These are phyloP conservation scores for Leccinum sublutescens DNA, from an alignment of 768 basidiomycete genomes.

Conservation along the genomic window DNA sequence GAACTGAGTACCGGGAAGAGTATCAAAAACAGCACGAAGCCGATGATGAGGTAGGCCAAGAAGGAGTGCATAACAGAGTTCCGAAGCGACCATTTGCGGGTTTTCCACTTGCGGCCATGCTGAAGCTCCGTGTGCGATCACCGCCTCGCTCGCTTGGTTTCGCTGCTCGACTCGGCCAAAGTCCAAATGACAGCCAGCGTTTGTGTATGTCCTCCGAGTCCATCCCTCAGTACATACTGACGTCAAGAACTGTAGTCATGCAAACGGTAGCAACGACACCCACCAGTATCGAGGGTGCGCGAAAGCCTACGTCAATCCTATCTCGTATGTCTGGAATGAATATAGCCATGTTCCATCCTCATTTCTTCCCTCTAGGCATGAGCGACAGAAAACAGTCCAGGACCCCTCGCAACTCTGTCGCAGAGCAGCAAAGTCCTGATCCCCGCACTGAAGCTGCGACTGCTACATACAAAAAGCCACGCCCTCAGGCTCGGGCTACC, in stretches of 20 bases:
- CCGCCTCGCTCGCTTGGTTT: slow-evolving; percentile 10
- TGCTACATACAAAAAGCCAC: neutral
- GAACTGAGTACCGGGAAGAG: slow-evolving; percentile 87
- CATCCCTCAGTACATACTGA: slow-evolving; percentile 3
- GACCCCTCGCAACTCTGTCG: slow-evolving; percentile 3
- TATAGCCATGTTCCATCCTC: neutral
- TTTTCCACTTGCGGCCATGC: slow-evolving; percentile 16
- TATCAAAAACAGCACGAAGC: slow-evolving; percentile 68
- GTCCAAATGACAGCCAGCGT: neutral
- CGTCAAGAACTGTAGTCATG: slow-evolving; percentile 1
- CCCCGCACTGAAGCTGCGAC: neutral
- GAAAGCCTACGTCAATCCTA: slow-evolving; percentile 9
- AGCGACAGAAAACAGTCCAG: slow-evolving; percentile 11
- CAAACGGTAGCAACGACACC: neutral
- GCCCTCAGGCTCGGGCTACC: slow-evolving; percentile 3
- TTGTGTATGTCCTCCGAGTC: neutral
- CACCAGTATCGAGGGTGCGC: neutral
- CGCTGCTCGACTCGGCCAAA: slow-evolving; percentile 8
- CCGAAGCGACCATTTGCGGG: slow-evolving; percentile 3
- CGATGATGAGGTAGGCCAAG: slow-evolving; percentile 62
- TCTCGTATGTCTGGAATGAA: slow-evolving; percentile 22
- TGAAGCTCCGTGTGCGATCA: slow-evolving; percentile 9
- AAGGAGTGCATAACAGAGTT: slow-evolving; percentile 41
- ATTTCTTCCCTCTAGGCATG: slow-evolving; percentile 13
- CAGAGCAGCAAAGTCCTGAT: slow-evolving; percentile 1